These are phyloP conservation scores for Gossypium bickii DNA, from an alignment of 345 rosid species.

Conservation along the genomic window DNA sequence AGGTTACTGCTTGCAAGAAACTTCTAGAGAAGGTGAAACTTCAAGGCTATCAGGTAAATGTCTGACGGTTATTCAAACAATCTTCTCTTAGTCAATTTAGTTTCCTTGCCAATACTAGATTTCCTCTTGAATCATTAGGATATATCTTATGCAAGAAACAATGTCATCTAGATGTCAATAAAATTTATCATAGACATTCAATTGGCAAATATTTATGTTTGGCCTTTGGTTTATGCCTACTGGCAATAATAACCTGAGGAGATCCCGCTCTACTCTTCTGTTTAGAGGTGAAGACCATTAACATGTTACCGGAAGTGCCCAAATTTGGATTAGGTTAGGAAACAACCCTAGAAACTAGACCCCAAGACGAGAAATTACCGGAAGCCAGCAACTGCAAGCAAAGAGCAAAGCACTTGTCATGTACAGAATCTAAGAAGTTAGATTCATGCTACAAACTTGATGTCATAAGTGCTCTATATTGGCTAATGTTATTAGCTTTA, in stretches of 20 bases:
- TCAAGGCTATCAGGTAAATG: conserved; percentile 79
- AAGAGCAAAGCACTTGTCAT: background rate
- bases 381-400: background rate
- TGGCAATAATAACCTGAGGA: background rate
- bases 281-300: background rate
- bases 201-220: background rate
- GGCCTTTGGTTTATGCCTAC: conserved; percentile 7
- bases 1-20: conserved; percentile 76
- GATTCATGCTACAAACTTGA: conserved; percentile 10
- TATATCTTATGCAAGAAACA: background rate
- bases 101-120: conserved; percentile 1
- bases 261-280: background rate
- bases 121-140: conserved; percentile 1
- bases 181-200: background rate
- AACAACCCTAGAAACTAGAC: background rate
- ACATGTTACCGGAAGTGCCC: background rate
- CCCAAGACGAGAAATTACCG: background rate
- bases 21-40: conserved; percentile 78
- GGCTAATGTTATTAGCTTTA: background rate
- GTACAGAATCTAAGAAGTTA: background rate
- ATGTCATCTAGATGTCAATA: background rate
- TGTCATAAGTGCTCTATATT: background rate
- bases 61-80: conserved; percentile 13
- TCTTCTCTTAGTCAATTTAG: background rate
- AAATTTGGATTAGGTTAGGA: background rate